Conservation (phyloP, 169 alveolate species). For the Plasmodium cynomolgi region DNA sequence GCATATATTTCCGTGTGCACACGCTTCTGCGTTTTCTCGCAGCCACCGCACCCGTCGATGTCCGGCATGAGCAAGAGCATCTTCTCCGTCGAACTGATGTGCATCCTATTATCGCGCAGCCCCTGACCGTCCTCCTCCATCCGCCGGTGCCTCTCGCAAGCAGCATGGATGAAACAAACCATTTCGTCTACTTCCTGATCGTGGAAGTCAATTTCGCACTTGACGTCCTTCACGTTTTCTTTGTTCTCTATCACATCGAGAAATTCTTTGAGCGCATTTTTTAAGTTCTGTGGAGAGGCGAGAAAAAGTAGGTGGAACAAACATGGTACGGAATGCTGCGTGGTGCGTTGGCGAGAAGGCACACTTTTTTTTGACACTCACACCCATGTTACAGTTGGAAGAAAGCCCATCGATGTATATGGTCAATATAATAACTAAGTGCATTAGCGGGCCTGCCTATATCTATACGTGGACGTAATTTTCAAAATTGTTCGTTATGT, state of each 20-base stretch:
- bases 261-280: constrained; percentile 26
- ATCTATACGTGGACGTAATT: constrained; percentile 24
- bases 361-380: not conserved
- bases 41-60: constrained; percentile 22
- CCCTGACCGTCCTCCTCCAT: not conserved
- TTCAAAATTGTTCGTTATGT: not conserved
- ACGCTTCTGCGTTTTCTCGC: not conserved
- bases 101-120: not conserved
- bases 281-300: not conserved
- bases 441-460: not conserved
- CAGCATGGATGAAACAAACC: constrained; percentile 1
- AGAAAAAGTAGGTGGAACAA: not conserved
- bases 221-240: constrained; percentile 14
- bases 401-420: not conserved
- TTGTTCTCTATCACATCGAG: constrained; percentile 26
- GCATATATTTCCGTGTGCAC: not conserved
- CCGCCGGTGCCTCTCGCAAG: constrained; percentile 28
- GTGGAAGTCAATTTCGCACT: constrained; percentile 23
- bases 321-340: not conserved
- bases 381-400: not conserved
- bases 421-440: not conserved
- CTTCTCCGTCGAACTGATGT: constrained; percentile 36
- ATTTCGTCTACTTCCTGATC: constrained; percentile 48
- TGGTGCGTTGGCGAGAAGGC: not conserved
- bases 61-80: constrained; percentile 39